These are phyloP conservation scores for Cutaneotrichosporon sp. DNA, from an alignment of 1,284 basidiomycete species.

Conservation along the genomic window DNA sequence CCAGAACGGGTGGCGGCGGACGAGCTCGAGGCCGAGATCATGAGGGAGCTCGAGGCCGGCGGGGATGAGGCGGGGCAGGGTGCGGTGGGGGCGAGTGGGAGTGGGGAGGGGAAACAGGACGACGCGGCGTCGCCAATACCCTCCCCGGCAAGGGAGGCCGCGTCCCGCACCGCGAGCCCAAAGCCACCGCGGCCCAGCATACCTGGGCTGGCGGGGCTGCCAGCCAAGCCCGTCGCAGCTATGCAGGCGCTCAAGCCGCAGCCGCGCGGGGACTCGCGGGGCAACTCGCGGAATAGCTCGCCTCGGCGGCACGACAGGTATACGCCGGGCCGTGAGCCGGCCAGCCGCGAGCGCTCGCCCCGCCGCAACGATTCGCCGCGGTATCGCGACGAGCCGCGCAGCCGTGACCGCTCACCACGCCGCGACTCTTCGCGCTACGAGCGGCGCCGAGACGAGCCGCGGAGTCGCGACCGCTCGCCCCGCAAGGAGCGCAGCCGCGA, in stretches of 20 bases:
- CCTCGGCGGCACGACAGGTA: not conserved
- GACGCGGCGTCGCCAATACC: too few species aligned
- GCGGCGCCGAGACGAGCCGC: not conserved
- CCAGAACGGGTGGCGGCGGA: conserved; percentile 21
- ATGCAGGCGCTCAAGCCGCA: not conserved
- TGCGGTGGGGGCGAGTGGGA: not conserved
- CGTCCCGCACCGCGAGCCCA: not conserved
- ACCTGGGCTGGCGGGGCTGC: not conserved
- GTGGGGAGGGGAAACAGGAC: too few species aligned
- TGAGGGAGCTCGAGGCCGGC: conserved; percentile 23
- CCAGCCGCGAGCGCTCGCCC: not conserved
- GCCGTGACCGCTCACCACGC: not conserved
- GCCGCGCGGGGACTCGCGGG: too few species aligned
- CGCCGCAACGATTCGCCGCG: not conserved
- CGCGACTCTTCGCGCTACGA: not conserved
- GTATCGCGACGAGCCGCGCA: not conserved
- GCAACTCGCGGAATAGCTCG: not conserved
- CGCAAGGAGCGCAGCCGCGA: not conserved
- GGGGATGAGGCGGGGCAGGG: too few species aligned
- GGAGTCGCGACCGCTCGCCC: not conserved
- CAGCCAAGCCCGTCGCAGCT: not conserved
- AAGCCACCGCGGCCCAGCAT: not conserved
- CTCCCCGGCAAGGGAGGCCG: too few species aligned
- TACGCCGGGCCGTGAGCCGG: not conserved
- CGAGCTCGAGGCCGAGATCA: conserved; percentile 24